Percentiles rank a stretch among this genome's conserved stretches.
Conservation (phyloP, 2,329 filamentous ascomycete genomes). For the Neofusicoccum cordaticola region DNA sequence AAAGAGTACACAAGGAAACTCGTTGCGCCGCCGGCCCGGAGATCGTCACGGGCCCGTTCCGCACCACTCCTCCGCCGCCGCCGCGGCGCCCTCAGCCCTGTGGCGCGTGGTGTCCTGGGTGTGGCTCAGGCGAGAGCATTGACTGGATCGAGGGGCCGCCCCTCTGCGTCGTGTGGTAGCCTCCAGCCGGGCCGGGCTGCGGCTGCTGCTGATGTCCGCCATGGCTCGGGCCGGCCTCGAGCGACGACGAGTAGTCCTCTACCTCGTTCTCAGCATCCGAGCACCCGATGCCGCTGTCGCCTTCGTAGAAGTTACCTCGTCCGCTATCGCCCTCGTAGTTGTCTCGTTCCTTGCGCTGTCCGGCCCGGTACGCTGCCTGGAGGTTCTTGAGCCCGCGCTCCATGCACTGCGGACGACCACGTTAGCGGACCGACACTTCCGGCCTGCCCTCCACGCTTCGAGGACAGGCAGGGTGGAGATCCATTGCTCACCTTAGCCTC, state of each 20-base stretch:
- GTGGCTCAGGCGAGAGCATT: slow-evolving; percentile 30
- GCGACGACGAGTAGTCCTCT: slow-evolving; percentile 25
- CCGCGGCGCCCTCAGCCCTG: not conserved
- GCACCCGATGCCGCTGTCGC: slow-evolving; percentile 68
- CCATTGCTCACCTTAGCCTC: slow-evolving; percentile 68
- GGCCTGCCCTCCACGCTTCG: too few species aligned
- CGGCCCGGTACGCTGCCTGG: slow-evolving; percentile 65
- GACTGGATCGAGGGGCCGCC: slow-evolving; percentile 39
- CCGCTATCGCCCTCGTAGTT: slow-evolving; percentile 32
- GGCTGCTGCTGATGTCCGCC: slow-evolving; percentile 53
- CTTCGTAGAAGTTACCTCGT: slow-evolving; percentile 40
- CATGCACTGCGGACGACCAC: slow-evolving; percentile 62
- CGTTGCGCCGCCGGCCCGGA: not conserved
- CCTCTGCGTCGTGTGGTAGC: slow-evolving; percentile 23
- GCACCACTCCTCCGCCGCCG: not conserved
- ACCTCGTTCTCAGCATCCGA: slow-evolving; percentile 48
- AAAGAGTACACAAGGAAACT: not conserved
- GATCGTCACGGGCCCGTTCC: not conserved
- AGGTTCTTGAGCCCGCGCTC: slow-evolving; percentile 80
- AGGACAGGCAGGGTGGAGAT: not conserved
- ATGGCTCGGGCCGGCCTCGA: slow-evolving; percentile 7
- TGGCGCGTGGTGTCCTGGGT: slow-evolving; percentile 1
- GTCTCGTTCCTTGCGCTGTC: slow-evolving; percentile 63
- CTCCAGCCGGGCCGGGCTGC: slow-evolving; percentile 33
- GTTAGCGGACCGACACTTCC: slow-evolving; percentile 40